Conservation (phyloP, 2,329 filamentous ascomycete species). For the Ophiocordyceps camponoti-leonardi region DNA sequence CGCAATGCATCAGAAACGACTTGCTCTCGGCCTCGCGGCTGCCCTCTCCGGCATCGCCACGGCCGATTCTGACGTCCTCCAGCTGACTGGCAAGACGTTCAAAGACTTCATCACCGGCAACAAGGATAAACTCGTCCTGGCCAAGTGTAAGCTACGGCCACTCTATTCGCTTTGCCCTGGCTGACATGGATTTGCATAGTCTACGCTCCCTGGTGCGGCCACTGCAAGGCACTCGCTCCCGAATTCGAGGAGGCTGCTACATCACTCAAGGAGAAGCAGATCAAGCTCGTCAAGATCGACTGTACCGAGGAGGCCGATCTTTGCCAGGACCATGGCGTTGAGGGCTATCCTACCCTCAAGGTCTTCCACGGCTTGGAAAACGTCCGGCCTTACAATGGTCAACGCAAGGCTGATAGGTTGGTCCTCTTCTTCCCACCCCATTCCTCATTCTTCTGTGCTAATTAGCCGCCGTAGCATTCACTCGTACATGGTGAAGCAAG, state of each 20-base stretch:
- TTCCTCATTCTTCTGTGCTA: constrained; percentile 3
- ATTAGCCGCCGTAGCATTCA: constrained; percentile 30
- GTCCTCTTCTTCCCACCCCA: constrained; percentile 12
- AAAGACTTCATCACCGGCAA: constrained; percentile 71
- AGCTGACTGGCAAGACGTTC: constrained; percentile 77
- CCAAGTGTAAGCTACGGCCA: constrained; percentile 63
- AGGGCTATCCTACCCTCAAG: constrained; percentile 98
- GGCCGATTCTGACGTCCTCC: constrained; percentile 64
- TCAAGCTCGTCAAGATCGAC: constrained; percentile 74
- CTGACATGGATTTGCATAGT: constrained; percentile 34
- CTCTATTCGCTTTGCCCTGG: neutral
- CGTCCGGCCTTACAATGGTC: constrained; percentile 67
- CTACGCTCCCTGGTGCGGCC: constrained; percentile 92
- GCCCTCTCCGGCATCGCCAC: constrained; percentile 39
- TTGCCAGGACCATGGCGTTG: constrained; percentile 77
- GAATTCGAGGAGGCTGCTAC: constrained; percentile 83
- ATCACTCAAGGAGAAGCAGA: constrained; percentile 72
- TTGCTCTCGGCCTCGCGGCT: constrained; percentile 36
- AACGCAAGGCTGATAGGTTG: constrained; percentile 69
- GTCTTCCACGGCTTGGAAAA: constrained; percentile 87
- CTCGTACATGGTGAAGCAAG: constrained; percentile 97
- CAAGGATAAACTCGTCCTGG: constrained; percentile 78
- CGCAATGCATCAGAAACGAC: constrained; percentile 31
- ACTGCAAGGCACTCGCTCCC: constrained; percentile 95
- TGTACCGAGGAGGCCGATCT: constrained; percentile 90